phyloP scores from a whole-genome alignment of 208 protist genomes.

The Willaertia magna region DNA sequence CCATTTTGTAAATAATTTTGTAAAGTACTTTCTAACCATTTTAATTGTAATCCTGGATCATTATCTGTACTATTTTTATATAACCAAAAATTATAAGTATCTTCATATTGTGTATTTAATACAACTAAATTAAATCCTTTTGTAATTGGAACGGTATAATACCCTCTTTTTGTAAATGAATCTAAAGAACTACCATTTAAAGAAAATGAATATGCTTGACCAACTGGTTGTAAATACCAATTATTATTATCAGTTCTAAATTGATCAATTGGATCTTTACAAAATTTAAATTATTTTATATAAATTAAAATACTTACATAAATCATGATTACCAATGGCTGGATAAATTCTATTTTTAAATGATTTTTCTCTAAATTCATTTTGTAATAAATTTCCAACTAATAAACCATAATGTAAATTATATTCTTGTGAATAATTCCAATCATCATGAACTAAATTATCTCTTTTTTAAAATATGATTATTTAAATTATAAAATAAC shows the following conservation, averaged over 20 bases:
- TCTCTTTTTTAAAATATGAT: neutral
- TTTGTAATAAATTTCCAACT: neutral
- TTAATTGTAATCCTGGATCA: neutral
- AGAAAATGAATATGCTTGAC: neutral
- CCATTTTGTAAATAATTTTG: too few relatives aligned
- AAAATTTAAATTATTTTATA: too few relatives aligned
- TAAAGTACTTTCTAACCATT: neutral
- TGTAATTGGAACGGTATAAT: neutral
- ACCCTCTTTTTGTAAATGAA: neutral
- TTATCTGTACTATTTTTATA: neutral
- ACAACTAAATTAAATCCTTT: neutral
- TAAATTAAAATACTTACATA: too few relatives aligned
- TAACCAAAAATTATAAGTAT: neutral
- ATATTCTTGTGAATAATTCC: neutral
- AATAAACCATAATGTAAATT: neutral
- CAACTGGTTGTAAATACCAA: conserved; percentile 3
- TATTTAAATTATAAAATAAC: too few relatives aligned
- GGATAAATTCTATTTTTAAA: neutral
- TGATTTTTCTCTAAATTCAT: neutral
- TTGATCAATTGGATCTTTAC: neutral
- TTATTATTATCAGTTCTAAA: neutral
- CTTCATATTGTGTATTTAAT: neutral
- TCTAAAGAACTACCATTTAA: too few relatives aligned
- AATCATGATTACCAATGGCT: neutral
- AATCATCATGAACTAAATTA: neutral